Percentiles rank a stretch among this genome's conserved stretches.
These are phyloP conservation scores for Aspergillus transmontanensis DNA, from an alignment of 2,329 filamentous ascomycete species.

Conservation along the genomic window DNA sequence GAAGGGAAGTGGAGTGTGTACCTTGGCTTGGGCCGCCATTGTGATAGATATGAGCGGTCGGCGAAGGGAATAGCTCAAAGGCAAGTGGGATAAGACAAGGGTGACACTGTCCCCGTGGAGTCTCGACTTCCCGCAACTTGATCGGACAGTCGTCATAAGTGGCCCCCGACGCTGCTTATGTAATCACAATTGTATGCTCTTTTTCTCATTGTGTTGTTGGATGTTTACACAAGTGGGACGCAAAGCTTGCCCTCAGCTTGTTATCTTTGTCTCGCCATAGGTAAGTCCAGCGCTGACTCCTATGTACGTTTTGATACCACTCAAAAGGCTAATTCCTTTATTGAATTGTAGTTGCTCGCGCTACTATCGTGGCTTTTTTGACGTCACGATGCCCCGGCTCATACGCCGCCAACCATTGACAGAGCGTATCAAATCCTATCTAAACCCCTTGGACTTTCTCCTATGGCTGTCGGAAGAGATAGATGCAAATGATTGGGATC, in stretches of 20 bases:
- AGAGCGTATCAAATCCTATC: conserved; percentile 76
- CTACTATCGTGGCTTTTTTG: background rate
- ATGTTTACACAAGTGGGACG: conserved; percentile 20
- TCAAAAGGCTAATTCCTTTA: background rate
- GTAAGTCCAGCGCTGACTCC: background rate
- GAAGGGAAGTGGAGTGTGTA: conserved; percentile 24
- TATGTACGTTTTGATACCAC: background rate
- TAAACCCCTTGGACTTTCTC: conserved; percentile 87
- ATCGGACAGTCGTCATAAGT: conserved; percentile 19
- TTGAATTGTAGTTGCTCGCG: background rate
- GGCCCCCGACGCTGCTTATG: conserved; percentile 15
- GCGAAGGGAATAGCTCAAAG: background rate
- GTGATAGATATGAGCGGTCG: conserved; percentile 15
- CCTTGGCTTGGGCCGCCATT: conserved; percentile 65
- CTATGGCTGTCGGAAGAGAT: conserved; percentile 92
- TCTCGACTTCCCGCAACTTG: conserved; percentile 8
- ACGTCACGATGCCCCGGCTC: conserved; percentile 70
- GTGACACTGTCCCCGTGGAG: conserved; percentile 10
- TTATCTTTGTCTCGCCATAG: background rate
- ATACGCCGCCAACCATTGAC: conserved; percentile 77
- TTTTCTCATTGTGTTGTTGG: conserved; percentile 1
- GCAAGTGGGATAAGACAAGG: background rate
- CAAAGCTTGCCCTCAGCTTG: conserved; percentile 10
- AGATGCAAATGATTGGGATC: conserved; percentile 88
- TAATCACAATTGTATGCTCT: conserved; percentile 20